Conservation (phyloP, 495 filamentous ascomycete genomes). For the Lineolata rhizophorae region DNA sequence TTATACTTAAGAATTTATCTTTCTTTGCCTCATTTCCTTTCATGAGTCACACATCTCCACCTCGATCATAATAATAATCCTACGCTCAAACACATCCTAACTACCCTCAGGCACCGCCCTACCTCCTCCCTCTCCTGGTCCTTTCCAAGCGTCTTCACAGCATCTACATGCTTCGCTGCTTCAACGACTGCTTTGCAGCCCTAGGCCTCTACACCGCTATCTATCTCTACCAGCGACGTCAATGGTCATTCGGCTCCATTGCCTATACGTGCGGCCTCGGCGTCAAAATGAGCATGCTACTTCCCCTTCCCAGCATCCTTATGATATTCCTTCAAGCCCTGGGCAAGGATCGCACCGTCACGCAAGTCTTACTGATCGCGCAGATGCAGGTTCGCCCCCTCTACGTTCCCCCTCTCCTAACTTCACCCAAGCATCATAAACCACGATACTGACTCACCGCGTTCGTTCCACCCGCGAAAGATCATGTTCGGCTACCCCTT, state of each 20-base stretch:
- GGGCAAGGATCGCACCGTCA: slow-evolving; percentile 37
- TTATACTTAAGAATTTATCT: too few relatives aligned
- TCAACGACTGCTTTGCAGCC: slow-evolving; percentile 83
- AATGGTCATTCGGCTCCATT: slow-evolving; percentile 49
- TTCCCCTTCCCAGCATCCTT: slow-evolving; percentile 60
- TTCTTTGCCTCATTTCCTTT: too few relatives aligned
- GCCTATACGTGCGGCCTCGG: slow-evolving; percentile 61
- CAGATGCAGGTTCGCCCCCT: slow-evolving; percentile 57
- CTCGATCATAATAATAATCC: neutral
- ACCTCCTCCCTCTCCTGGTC: slow-evolving; percentile 68
- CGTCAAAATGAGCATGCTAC: slow-evolving; percentile 79
- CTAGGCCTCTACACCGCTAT: slow-evolving; percentile 65
- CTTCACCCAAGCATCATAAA: slow-evolving; percentile 1
- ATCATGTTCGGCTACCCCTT: slow-evolving; percentile 56
- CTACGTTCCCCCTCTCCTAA: neutral
- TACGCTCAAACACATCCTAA: slow-evolving; percentile 1
- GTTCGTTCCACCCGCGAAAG: too few relatives aligned
- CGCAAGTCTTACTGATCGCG: slow-evolving; percentile 43
- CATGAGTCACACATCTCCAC: slow-evolving; percentile 4
- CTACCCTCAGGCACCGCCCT: slow-evolving; percentile 49
- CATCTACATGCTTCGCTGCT: slow-evolving; percentile 76
- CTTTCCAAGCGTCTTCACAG: slow-evolving; percentile 86
- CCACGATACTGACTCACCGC: neutral
- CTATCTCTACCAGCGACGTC: slow-evolving; percentile 45
- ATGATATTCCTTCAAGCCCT: slow-evolving; percentile 47